Evolutionary conservation across 2,329 filamentous ascomycete genomes (phyloP), one percentile per base, ranked within the genome.

Genomic region (Neopestalotiopsis sp.): DNA sequence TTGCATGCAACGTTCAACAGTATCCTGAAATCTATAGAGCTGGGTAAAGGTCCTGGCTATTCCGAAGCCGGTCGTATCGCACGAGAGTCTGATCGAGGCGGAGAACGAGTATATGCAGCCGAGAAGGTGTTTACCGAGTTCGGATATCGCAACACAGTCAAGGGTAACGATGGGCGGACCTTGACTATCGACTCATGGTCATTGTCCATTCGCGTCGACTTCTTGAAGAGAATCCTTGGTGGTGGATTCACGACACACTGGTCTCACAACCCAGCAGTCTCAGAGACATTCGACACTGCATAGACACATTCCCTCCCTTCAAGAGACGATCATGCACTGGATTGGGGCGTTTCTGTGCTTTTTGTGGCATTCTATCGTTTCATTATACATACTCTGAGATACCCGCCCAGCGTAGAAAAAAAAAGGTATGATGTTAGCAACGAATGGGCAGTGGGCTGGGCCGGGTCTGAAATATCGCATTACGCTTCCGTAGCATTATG

Each of bases 1-100:
- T 77, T 88, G 20, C 84, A 86, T 42, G 80, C 83, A 34, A 83
- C 79, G 24, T 84, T 89, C 45, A 77, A 79, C 59, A 88, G 85
- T 73, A 84, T 88, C 61, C 80, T 86, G 58, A 88, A 85, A 0
- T 88, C 86, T 1, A 80, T 89, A 2, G 86, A 88, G 74, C 82
- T 82, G 2, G 84, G 85, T 56, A 85, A 85, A 56, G 87, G 87
- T 0, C 87, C 87, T 0, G 84, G 82, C 42, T 89, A 88, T 73
- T 87, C 86, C 6, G 86, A 83, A 1, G 84, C 86, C 1, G 77
- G 79, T 7, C 78, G 80, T 67, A 81, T 72, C 75, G 79, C 75
- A 45, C 80, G 68, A 52, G 83, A 84, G 68, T 82, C 83, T 1
- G 80, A 85, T 68, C 83, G 81, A 0, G 81, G 81, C 24, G 78